phyloP scores from a whole-genome alignment of 192 early-diverging fungal species.

The Rhizophagus sp. region DNA sequence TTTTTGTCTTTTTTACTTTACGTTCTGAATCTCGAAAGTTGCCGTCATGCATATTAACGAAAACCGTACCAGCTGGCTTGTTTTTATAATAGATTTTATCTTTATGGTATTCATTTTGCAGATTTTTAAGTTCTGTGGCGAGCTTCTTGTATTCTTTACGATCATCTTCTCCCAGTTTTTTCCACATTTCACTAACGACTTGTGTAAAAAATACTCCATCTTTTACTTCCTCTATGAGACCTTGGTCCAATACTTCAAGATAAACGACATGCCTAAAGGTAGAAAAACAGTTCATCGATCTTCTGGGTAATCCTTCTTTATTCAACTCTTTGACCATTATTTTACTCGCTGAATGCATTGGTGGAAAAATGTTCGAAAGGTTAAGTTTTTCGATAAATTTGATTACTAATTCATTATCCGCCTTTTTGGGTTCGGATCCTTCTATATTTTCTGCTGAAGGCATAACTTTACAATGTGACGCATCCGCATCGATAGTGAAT shows the following conservation, averaged over 20 bases:
- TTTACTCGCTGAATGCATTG: background rate
- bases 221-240: background rate
- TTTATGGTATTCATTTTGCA: background rate
- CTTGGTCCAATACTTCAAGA: background rate
- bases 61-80: background rate
- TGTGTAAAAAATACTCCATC: background rate
- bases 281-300: background rate
- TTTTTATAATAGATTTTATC: background rate
- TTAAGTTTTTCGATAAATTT: background rate
- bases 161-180: background rate
- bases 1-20: too few species aligned
- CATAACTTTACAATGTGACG: too few species aligned
- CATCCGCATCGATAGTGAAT: too few species aligned
- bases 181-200: background rate
- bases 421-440: too few species aligned
- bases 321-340: background rate
- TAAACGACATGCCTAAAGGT: background rate
- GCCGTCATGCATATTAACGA: background rate
- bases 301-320: background rate
- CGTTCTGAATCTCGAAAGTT: too few species aligned
- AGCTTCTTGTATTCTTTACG: background rate
- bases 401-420: too few species aligned
- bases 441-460: too few species aligned
- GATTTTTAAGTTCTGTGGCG: background rate
- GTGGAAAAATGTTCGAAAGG: background rate